Base-by-base conservation (phyloP, 345 rosid genomes). In the Punica granatum region DNA sequence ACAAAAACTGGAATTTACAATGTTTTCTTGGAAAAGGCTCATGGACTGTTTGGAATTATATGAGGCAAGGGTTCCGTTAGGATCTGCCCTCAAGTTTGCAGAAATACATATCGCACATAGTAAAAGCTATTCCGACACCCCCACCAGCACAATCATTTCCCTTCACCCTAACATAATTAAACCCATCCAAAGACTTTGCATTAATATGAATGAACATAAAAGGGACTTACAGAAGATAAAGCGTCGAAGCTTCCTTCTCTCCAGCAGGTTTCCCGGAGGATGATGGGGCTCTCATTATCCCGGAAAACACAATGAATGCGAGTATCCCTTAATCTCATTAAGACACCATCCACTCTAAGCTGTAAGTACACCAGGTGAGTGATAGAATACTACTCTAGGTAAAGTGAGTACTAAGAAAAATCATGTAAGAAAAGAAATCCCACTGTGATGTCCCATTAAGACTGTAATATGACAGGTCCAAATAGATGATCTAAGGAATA, bases 261-360 rank as follows among this genome's bases (percentile, higher is more conserved):
- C 96, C 99, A 91, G 81, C 98, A 86, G 81, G 74, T 78, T 75
- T 94, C 97, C 64, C 89, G 90, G 68, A 91, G 90, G 83, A 91
- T 81, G 70, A 78, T 70, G 63, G 90, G 86, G 36, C 69, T 61
- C 61, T 63, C 72, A 41, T 70, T 70, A 66, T 85, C 81, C 71
- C 75, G 68, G 70, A 91, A 94, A 71, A 68, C 77, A 65, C 87
- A 91, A 69, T 88, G 92, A 85, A 94, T 71, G 56, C 97, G 88
- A 6, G 99, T 91, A 67, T 94, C 99, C 82, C 99, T 86, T 70
- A 94, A 69, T 77, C 99, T 89, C 96, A 94, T 88, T 31, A 94
- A 84, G 64, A 85, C 92, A 64, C 99, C 99, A 74, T 94, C 99
- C 76, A 94, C 99, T 75, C 99, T 86, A 72, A 91, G 98, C 99